These are phyloP conservation scores for Coemansia sp. DNA, from an alignment of 192 early-diverging fungal genomes.

Conservation along the genomic window DNA sequence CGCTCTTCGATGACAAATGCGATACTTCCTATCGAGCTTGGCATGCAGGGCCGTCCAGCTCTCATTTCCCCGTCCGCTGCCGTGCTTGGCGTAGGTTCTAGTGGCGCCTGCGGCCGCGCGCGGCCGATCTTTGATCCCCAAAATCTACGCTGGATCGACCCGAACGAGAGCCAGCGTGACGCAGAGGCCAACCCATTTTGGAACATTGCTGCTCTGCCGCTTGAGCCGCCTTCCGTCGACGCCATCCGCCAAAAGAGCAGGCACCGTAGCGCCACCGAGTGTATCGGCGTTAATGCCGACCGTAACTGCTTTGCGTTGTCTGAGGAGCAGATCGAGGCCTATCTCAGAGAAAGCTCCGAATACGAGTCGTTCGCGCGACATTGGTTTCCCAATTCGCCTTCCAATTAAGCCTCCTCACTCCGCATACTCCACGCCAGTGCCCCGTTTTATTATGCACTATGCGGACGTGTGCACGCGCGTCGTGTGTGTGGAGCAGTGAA, in stretches of 20 bases:
- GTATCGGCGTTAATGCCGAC: constrained; percentile 27
- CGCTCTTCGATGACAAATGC: background rate
- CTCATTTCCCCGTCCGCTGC: constrained; percentile 48
- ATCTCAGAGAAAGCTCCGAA: constrained; percentile 44
- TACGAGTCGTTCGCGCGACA: constrained; percentile 51
- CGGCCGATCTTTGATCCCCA: constrained; percentile 53
- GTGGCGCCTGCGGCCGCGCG: constrained; percentile 25
- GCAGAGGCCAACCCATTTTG: constrained; percentile 36
- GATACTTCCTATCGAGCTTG: constrained; percentile 16
- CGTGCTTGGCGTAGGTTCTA: constrained; percentile 20
- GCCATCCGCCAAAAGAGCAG: constrained; percentile 23
- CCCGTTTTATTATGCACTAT: background rate
- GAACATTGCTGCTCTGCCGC: constrained; percentile 49
- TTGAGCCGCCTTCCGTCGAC: constrained; percentile 32
- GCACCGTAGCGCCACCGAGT: constrained; percentile 35
- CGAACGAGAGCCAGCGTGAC: constrained; percentile 28
- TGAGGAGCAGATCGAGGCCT: constrained; percentile 48
- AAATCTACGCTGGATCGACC: constrained; percentile 51
- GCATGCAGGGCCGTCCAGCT: constrained; percentile 33
- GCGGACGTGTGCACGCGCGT: background rate
- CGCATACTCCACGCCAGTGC: background rate
- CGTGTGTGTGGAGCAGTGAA: background rate
- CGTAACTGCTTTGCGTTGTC: constrained; percentile 42
- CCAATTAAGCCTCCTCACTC: constrained; percentile 6
- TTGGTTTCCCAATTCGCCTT: constrained; percentile 46